phyloP scores from a whole-genome alignment of 805 yeast species.

The Danielia reshetovae region DNA sequence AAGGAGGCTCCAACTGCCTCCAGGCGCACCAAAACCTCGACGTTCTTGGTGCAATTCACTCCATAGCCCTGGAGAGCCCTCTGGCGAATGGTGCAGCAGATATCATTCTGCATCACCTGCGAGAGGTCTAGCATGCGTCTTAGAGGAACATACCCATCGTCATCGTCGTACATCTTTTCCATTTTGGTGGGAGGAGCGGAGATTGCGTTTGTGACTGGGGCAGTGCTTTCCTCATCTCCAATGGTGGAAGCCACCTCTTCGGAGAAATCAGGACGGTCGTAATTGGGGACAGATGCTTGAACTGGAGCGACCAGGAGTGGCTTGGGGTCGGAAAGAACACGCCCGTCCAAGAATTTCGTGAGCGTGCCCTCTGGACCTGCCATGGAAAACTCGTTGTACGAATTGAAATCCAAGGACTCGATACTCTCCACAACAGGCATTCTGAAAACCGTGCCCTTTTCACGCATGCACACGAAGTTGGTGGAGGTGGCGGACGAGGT shows the following conservation, averaged over 20 bases:
- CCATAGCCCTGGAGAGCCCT: conserved; percentile 76
- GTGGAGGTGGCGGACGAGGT: conserved; percentile 46
- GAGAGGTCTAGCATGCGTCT: conserved; percentile 28
- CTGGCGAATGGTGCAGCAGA: conserved; percentile 64
- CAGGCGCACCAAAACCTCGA: conserved; percentile 52
- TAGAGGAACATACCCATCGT: conserved; percentile 25
- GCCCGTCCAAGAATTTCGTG: conserved; percentile 38
- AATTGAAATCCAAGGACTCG: conserved; percentile 59
- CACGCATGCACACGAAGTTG: conserved; percentile 81
- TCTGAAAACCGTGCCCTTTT: conserved; percentile 80
- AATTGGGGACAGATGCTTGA: not conserved
- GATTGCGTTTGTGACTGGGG: conserved; percentile 6
- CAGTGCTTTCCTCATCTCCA: conserved; percentile 28
- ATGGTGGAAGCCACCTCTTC: conserved; percentile 25
- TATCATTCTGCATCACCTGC: conserved; percentile 62
- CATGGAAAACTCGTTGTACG: conserved; percentile 61
- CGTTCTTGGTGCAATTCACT: conserved; percentile 59
- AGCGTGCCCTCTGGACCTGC: conserved; percentile 56
- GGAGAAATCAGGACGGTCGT: conserved; percentile 12
- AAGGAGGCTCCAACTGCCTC: conserved; percentile 49
- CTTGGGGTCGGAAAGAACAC: conserved; percentile 1
- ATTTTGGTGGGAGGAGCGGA: not conserved
- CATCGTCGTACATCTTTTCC: conserved; percentile 4
- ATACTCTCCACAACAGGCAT: conserved; percentile 72
- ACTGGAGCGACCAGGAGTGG: not conserved